Percentiles rank a stretch among this genome's conserved stretches.
Conservation (phyloP, 345 rosid genomes). For the Nephelium lappaceum region DNA sequence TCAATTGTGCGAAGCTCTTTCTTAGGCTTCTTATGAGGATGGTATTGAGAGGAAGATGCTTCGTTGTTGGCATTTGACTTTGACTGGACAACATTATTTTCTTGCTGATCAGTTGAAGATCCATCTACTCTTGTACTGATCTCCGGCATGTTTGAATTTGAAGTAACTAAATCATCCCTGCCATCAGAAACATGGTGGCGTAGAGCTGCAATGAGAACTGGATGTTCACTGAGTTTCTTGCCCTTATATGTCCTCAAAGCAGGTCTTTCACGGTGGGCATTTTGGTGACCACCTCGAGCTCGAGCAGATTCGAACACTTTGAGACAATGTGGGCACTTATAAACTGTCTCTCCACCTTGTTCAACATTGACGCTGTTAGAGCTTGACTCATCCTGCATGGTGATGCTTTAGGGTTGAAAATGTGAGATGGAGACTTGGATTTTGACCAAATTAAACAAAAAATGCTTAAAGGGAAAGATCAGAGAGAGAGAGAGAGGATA, state of each 20-base stretch:
- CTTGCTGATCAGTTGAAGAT: no score
- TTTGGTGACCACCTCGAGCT: conserved; percentile 21
- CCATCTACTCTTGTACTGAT: not conserved
- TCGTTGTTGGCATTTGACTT: no score
- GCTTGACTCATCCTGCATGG: not conserved
- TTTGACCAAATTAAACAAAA: conserved; percentile 9
- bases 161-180: no score
- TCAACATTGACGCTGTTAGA: not conserved
- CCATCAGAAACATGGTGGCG: no score
- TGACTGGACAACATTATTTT: no score
- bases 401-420: not conserved
- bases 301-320: conserved; percentile 15
- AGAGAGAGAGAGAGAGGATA: not conserved
- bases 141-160: no score
- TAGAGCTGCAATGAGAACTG: no score
- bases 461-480: no score
- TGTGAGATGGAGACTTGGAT: not conserved
- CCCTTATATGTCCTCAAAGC: no score
- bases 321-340: conserved; percentile 16
- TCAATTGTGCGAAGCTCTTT: conserved; percentile 6
- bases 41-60: no score
- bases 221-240: no score
- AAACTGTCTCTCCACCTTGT: not conserved
- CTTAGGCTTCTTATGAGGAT: not conserved
- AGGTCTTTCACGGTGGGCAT: not conserved